phyloP scores from a whole-genome alignment of 2,329 filamentous ascomycete species.

The Verticillium alfalfae region DNA sequence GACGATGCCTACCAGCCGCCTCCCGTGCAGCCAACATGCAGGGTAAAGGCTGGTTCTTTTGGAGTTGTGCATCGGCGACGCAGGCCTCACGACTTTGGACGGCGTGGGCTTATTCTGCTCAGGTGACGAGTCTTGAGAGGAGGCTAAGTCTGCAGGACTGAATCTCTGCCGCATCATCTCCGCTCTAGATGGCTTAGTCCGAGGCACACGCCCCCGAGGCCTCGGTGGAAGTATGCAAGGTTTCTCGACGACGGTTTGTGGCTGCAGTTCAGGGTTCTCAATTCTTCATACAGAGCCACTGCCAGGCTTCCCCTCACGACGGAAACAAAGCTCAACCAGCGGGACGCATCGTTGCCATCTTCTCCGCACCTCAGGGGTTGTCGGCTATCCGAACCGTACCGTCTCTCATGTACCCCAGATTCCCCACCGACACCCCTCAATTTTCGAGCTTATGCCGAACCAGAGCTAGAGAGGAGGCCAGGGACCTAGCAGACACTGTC shows the following conservation, averaged over 20 bases:
- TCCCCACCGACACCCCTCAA: conserved; percentile 3
- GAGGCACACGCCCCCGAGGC: no score
- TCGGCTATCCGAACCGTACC: background rate
- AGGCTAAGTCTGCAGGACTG: no score
- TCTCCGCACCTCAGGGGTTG: background rate
- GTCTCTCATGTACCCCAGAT: conserved; percentile 1
- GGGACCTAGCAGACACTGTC: background rate
- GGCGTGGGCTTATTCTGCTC: background rate
- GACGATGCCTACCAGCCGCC: background rate
- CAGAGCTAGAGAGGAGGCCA: no score
- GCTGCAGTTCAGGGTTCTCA: no score
- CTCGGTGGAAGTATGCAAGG: no score
- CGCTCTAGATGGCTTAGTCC: no score
- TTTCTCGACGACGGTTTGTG: no score
- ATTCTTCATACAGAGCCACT: no score
- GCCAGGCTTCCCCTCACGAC: background rate
- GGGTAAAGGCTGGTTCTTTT: background rate
- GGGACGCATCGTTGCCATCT: background rate
- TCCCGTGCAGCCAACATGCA: background rate
- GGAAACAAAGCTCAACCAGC: background rate
- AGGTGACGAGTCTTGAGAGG: background rate
- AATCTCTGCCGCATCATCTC: no score
- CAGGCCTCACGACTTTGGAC: background rate
- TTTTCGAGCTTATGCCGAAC: background rate
- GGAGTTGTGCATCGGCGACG: background rate